Evolutionary conservation across 2,329 filamentous ascomycete species (phyloP).

Genomic region (Microdochium nivale): DNA sequence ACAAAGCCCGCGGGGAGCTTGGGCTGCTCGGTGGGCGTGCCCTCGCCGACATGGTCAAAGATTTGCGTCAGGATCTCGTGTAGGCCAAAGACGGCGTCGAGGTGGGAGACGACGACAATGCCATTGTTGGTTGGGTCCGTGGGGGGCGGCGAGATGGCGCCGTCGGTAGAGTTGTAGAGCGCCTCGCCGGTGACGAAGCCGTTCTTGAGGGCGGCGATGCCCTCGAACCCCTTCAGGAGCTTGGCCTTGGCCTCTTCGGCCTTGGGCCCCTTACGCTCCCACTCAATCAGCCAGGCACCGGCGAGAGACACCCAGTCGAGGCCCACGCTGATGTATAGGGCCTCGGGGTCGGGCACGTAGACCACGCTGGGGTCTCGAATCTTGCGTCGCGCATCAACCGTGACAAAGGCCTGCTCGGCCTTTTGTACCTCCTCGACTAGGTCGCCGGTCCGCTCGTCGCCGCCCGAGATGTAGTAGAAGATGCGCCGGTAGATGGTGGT

Average conservation of each 20-base stretch:
- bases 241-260: conserved; percentile 44
- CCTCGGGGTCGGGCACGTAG: conserved; percentile 33
- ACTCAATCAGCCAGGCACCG: conserved; percentile 49
- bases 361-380: conserved; percentile 38
- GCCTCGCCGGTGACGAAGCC: conserved; percentile 50
- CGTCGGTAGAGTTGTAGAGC: conserved; percentile 39
- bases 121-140: conserved; percentile 43
- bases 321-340: conserved; percentile 42
- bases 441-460: conserved; percentile 49
- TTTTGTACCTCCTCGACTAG: conserved; percentile 43
- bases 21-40: conserved; percentile 6
- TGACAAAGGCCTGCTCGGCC: conserved; percentile 40
- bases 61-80: conserved; percentile 49
- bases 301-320: conserved; percentile 52
- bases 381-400: conserved; percentile 49
- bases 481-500: conserved; percentile 47
- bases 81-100: conserved; percentile 50
- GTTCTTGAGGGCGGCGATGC: conserved; percentile 45
- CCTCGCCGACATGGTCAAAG: conserved; percentile 36
- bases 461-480: conserved; percentile 48
- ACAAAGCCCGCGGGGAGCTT: conserved; percentile 36
- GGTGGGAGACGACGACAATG: conserved; percentile 41
- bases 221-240: conserved; percentile 36
- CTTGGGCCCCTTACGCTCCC: conserved; percentile 44
- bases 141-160: conserved; percentile 41